Evolutionary conservation across 306 rosid genomes (phyloP).

Genomic region (Trifolium pratense): DNA sequence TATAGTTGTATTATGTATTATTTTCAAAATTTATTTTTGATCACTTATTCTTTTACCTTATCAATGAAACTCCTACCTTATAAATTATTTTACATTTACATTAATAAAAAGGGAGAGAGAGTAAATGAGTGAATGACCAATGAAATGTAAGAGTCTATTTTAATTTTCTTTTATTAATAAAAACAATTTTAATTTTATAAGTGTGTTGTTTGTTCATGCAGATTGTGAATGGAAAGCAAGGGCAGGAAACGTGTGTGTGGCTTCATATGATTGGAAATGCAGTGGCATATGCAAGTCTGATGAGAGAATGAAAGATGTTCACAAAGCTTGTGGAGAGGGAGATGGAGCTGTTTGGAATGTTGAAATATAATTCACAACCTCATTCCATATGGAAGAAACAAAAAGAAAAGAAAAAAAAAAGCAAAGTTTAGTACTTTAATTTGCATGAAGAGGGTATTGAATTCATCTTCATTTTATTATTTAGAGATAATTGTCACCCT

Average conservation of each 20-base stretch:
- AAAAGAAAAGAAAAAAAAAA: too few species aligned
- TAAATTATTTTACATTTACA: too few species aligned
- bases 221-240: conserved; percentile 77
- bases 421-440: too few species aligned
- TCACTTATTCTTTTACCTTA: neutral
- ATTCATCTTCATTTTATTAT: neutral
- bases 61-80: neutral
- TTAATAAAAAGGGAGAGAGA: too few species aligned
- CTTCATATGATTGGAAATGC: conserved; percentile 92
- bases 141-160: neutral
- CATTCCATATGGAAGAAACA: neutral
- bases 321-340: conserved; percentile 76
- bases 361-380: conserved; percentile 43
- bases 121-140: neutral
- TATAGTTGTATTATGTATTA: neutral
- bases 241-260: conserved; percentile 78
- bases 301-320: conserved; percentile 75
- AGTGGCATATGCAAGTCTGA: conserved; percentile 86
- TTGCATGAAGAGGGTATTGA: conserved; percentile 9
- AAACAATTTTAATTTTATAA: neutral
- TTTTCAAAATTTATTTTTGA: neutral
- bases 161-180: neutral
- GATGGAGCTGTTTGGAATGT: conserved; percentile 69
- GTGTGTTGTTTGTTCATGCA: conserved; percentile 18
- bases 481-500: neutral